A percentile compares a stretch with the other conserved stretches of the same genome.
These are phyloP conservation scores for Hymenoscyphus fructigenus DNA, from an alignment of 2,329 filamentous ascomycete species.

Conservation along the genomic window DNA sequence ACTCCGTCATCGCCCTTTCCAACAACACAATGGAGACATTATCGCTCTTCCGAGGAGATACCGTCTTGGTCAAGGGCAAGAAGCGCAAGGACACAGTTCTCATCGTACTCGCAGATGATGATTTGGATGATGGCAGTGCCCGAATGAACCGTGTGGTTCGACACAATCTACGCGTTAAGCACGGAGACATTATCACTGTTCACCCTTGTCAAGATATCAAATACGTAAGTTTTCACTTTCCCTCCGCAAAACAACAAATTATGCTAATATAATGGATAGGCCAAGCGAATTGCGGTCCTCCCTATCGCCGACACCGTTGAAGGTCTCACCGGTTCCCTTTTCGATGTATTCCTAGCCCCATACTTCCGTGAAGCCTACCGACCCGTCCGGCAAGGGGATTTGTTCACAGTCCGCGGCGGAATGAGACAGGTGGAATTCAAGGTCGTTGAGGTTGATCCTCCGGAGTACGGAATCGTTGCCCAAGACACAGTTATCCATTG, in stretches of 20 bases:
- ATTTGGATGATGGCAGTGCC: constrained; percentile 94
- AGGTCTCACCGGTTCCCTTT: constrained; percentile 94
- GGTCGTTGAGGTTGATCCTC: constrained; percentile 96
- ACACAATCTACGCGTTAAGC: constrained; percentile 98
- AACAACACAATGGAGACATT: constrained; percentile 99
- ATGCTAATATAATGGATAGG: constrained; percentile 52
- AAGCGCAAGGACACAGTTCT: constrained; percentile 99
- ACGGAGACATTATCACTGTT: constrained; percentile 95
- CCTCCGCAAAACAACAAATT: neutral
- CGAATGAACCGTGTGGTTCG: constrained; percentile 98
- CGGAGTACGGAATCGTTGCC: constrained; percentile 97
- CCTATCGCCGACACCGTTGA: constrained; percentile 98
- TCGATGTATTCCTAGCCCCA: constrained; percentile 97
- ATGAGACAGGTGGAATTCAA: constrained; percentile 99
- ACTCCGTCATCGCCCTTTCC: constrained; percentile 97
- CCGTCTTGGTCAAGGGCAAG: constrained; percentile 97
- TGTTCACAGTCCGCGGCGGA: constrained; percentile 95
- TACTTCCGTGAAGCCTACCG: constrained; percentile 99
- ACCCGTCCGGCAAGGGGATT: constrained; percentile 93
- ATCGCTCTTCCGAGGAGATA: constrained; percentile 97
- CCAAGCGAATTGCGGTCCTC: constrained; percentile 97
- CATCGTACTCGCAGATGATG: constrained; percentile 95
- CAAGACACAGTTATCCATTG: constrained; percentile 99
- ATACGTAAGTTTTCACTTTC: constrained; percentile 71
- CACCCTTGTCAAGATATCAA: constrained; percentile 99